Conservation (phyloP, 257 asterid genomes). For the Solanum phureja region DNA sequence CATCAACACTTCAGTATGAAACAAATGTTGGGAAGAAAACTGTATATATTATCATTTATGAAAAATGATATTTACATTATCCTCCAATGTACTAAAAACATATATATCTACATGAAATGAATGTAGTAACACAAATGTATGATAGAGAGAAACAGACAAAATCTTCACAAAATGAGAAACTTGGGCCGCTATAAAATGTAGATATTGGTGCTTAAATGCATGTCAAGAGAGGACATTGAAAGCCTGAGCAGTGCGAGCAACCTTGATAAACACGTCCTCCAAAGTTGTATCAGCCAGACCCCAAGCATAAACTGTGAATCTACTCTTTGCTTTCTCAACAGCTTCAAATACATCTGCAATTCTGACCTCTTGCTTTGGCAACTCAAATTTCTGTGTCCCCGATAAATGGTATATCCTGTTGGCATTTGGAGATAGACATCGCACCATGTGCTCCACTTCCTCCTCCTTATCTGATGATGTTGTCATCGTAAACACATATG, state of each 20-base stretch:
- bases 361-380: slow-evolving; percentile 73
- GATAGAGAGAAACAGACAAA: not conserved
- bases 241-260: slow-evolving; percentile 74
- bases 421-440: slow-evolving; percentile 53
- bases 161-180: not conserved
- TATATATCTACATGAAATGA: not conserved
- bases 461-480: slow-evolving; percentile 59
- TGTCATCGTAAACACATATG: slow-evolving; percentile 87
- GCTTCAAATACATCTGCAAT: slow-evolving; percentile 84
- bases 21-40: not conserved
- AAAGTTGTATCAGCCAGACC: slow-evolving; percentile 89
- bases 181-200: not conserved
- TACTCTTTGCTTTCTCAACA: slow-evolving; percentile 73
- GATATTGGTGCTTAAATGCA: not conserved
- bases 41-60: not conserved
- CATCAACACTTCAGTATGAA: not conserved
- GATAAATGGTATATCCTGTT: slow-evolving; percentile 76
- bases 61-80: not conserved
- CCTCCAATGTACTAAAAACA: not conserved
- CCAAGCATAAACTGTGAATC: slow-evolving; percentile 88
- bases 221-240: slow-evolving; percentile 43
- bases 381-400: slow-evolving; percentile 87
- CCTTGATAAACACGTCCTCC: slow-evolving; percentile 93
- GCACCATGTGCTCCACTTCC: slow-evolving; percentile 61
- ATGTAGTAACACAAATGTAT: not conserved